Evolutionary conservation across 2,329 filamentous ascomycete genomes (phyloP).

Genomic region (Colletotrichum viniferum): DNA sequence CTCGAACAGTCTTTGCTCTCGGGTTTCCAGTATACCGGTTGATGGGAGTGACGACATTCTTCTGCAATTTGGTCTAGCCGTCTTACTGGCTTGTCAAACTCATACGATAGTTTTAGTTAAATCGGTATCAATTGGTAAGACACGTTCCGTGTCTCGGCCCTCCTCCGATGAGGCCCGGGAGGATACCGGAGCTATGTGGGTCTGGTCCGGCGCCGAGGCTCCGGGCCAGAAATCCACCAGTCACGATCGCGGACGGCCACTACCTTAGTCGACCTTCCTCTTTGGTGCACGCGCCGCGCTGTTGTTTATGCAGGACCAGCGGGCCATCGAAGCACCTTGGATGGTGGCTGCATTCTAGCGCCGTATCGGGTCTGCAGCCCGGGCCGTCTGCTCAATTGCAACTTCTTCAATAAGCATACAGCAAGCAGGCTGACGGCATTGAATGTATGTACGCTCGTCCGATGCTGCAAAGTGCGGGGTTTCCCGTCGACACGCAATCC

Average conservation of each 20-base stretch:
- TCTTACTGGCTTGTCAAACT: neutral
- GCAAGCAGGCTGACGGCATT: neutral
- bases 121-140: neutral
- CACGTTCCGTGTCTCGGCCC: neutral
- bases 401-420: neutral
- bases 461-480: constrained; percentile 2
- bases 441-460: neutral
- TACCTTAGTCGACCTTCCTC: neutral
- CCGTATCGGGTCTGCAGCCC: neutral
- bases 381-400: neutral
- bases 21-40: neutral
- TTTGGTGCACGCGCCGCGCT: neutral
- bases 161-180: neutral
- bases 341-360: neutral
- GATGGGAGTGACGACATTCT: neutral
- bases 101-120: neutral
- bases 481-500: neutral
- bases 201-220: neutral
- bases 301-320: neutral
- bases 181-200: neutral
- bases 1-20: neutral
- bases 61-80: neutral
- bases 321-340: neutral
- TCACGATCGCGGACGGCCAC: neutral
- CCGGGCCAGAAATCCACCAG: neutral